Evolutionary conservation across 768 basidiomycete genomes (phyloP), one percentile per base, ranked within the genome.

Genomic region (Favolaschia claudopus): DNA sequence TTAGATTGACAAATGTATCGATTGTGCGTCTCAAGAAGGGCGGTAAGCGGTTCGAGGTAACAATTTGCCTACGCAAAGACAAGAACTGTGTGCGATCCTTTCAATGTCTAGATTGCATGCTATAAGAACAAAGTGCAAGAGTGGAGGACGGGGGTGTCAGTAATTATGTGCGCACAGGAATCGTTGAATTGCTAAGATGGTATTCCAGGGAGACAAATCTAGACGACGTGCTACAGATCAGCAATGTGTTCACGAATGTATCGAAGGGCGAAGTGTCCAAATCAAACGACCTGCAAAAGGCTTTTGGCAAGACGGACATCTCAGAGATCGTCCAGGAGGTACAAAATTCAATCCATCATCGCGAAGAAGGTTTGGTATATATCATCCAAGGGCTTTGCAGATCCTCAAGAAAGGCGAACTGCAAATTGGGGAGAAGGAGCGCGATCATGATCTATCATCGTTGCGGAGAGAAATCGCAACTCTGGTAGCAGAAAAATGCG

Each of bases 61-160:
- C 17, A 10, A n/a, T 6, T 40, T 39, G 38, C 15, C 37, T 27
- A 28, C 49, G 12, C 15, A 32, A 33, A 9, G 15, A 44, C 10
- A 49, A 29, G 27, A 14, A 36, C 37, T 38, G 19, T 47, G 29
- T 8, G 58, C 38, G 22, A 17, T 22, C 47, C 27, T 28, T 42
- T 28, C 4, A 39, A 15, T 49, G 47, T 27, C 25, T 62, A 91
- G 96, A 92, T 99, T 68, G 96, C 97, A 33, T 97, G 95, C 75
- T 99, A 99, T 81, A 96, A 98, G 82, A 99, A 99, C 77, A 98
- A 98, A 76, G 97, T 99, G 25, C 93, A 96, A 67, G 96, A 97
- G 73, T 99, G 89, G 86, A 81, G 97, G 57, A 93, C 85, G 56
- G 95, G 95, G 60, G 91, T 96, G 89, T 93, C 74, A 71, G 89